phyloP scores from a whole-genome alignment of 1,139 yeast species.

The Geotrichum reessii region DNA sequence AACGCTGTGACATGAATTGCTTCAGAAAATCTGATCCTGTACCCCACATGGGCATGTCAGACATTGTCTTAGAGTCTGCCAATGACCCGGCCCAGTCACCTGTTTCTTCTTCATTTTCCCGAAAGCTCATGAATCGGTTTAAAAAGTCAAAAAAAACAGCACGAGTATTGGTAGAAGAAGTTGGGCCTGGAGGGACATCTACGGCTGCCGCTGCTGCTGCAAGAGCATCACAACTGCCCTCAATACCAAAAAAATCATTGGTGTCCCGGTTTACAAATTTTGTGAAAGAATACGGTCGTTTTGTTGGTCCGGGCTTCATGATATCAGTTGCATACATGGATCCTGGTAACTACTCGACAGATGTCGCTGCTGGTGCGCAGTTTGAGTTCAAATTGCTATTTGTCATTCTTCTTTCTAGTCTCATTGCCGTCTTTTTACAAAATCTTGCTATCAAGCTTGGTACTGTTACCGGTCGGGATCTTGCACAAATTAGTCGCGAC shows the following conservation, averaged over 20 bases:
- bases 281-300: slow-evolving; percentile 50
- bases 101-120: not conserved
- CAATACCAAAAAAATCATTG: not conserved
- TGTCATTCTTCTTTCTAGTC: slow-evolving; percentile 71
- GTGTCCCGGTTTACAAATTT: not conserved
- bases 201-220: not conserved
- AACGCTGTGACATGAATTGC: not conserved
- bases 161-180: not conserved
- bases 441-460: slow-evolving; percentile 80
- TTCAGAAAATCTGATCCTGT: not conserved
- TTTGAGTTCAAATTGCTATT: slow-evolving; percentile 79
- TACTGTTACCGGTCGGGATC: slow-evolving; percentile 82
- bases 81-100: not conserved
- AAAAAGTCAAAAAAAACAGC: not conserved
- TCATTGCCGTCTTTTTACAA: slow-evolving; percentile 83
- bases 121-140: not conserved
- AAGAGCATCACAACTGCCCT: not conserved
- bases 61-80: not conserved
- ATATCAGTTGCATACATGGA: slow-evolving; percentile 96
- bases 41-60: not conserved
- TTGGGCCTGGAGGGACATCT: not conserved
- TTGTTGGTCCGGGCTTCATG: slow-evolving; percentile 91
- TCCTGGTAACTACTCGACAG: slow-evolving; percentile 95
- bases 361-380: slow-evolving; percentile 88
- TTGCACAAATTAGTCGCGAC: slow-evolving; percentile 79